Base-by-base conservation (phyloP, 257 asterid genomes). In the Eustoma russellianum region DNA sequence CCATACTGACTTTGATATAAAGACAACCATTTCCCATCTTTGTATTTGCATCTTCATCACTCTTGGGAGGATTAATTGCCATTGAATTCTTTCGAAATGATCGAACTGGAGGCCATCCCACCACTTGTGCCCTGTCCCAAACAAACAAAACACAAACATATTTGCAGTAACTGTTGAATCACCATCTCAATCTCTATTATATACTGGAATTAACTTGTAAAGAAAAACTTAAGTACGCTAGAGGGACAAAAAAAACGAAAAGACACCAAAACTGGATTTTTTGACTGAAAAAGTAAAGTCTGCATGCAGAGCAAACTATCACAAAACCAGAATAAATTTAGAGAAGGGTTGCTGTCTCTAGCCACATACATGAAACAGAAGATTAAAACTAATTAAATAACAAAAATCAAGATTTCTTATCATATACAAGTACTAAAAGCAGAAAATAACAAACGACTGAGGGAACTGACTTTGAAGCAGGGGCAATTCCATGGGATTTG, bases 81-180 rank as follows among this genome's bases (percentile, higher is more conserved):
- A 83, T 79, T n/a, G 76, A 62, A 67, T 79, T 86, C 88, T 86
- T 86, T 9, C 94, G 82, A 65, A 74, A 80, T 1, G 91, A 78
- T 35, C 95, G 76, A 41, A 86, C 83, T 7, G 95, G 95, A 7
- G 95, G 95, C 95, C 95, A 86, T 34, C 95, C 95, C 57, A 86
- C 95, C 72, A 86, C 80, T 66, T 83, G 95, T 60, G 94, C 82
- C 84, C 95, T 86, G 77, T 61, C 47, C 46, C 55, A 28, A 34
- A 15, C 48, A 50, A 19, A 9, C 13, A 56, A 15, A 51, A 40
- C 15, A 45, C 3, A 15, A 38, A 38, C 41, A 38, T 10, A 0
- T 38, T 33, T 33, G 8, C 43, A 53, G 9, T 7, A 33, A 28
- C 60, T 30, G 28, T 19, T 46, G 41, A 7, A 3, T 41, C 50